Evolutionary conservation across 2,329 filamentous ascomycete species (phyloP).

Genomic region (Aspergillus proliferans): DNA sequence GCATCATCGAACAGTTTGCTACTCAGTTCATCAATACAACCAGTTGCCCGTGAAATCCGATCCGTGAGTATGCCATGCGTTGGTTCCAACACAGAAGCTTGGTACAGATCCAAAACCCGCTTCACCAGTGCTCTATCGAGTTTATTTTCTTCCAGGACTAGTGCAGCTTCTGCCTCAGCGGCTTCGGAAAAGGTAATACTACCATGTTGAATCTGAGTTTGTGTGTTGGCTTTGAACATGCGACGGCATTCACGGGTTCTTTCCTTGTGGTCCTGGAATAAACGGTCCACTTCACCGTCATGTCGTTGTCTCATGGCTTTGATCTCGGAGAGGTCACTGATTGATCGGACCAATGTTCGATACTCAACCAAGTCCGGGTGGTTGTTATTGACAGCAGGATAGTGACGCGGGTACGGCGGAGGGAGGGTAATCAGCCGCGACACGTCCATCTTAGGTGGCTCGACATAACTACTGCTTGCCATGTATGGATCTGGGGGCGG

Average conservation of each 20-base stretch:
- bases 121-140: slow-evolving; percentile 68
- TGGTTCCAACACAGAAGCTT: slow-evolving; percentile 74
- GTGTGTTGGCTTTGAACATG: slow-evolving; percentile 66
- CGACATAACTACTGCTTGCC: slow-evolving; percentile 17
- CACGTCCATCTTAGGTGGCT: slow-evolving; percentile 65
- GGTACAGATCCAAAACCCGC: slow-evolving; percentile 76
- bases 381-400: slow-evolving; percentile 92
- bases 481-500: slow-evolving; percentile 14
- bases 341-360: slow-evolving; percentile 63
- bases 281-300: slow-evolving; percentile 43
- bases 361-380: slow-evolving; percentile 82
- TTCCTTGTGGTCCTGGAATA: slow-evolving; percentile 48
- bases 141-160: slow-evolving; percentile 63
- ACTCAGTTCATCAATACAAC: slow-evolving; percentile 70
- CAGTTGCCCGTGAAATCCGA: slow-evolving; percentile 66
- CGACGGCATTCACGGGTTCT: slow-evolving; percentile 56
- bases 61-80: slow-evolving; percentile 72
- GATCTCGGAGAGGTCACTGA: slow-evolving; percentile 69
- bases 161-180: slow-evolving; percentile 70
- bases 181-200: slow-evolving; percentile 78
- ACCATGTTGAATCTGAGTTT: slow-evolving; percentile 69
- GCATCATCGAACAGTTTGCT: slow-evolving; percentile 67
- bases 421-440: slow-evolving; percentile 88
- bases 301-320: slow-evolving; percentile 56
- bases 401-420: slow-evolving; percentile 86